Evolutionary conservation across 805 yeast genomes (phyloP).

Genomic region (Spathaspora boniae): DNA sequence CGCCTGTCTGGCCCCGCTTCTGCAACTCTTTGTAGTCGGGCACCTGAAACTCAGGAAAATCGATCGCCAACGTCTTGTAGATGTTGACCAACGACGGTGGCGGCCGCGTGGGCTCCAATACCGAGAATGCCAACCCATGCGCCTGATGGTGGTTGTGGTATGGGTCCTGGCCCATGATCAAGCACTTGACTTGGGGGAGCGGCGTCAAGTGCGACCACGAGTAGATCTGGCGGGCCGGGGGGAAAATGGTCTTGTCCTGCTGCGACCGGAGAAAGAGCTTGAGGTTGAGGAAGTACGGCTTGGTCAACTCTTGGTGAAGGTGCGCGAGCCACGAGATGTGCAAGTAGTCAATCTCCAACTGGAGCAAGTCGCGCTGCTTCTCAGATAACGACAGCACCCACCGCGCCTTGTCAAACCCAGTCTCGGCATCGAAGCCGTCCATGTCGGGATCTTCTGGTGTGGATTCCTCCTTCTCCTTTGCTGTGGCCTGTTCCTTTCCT

Average conservation of each 20-base stretch:
- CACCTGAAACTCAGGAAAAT: conserved; percentile 63
- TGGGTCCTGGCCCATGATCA: conserved; percentile 94
- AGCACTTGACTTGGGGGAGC: conserved; percentile 64
- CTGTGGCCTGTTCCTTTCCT: not conserved
- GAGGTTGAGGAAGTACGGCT: conserved; percentile 77
- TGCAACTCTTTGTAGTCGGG: conserved; percentile 39
- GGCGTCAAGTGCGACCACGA: conserved; percentile 93
- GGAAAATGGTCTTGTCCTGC: conserved; percentile 56
- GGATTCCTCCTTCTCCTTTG: not conserved
- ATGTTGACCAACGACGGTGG: conserved; percentile 88
- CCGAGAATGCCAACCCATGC: conserved; percentile 94
- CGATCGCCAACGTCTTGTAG: conserved; percentile 65
- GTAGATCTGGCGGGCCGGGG: conserved; percentile 72
- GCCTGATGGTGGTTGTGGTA: conserved; percentile 93
- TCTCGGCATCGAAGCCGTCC: conserved; percentile 11
- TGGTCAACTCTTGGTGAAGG: conserved; percentile 67
- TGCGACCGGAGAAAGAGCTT: conserved; percentile 60
- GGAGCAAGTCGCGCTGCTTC: conserved; percentile 51
- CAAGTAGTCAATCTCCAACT: conserved; percentile 65
- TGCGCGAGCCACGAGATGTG: conserved; percentile 77
- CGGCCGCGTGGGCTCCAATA: conserved; percentile 69
- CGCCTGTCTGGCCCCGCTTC: conserved; percentile 32
- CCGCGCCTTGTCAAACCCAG: conserved; percentile 43
- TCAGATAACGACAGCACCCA: conserved; percentile 49
- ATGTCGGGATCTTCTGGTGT: conserved; percentile 9